Percentiles rank a stretch among this genome's conserved stretches.
Conservation (phyloP, 2,329 filamentous ascomycete species). For the Sporothrix mexicana region DNA sequence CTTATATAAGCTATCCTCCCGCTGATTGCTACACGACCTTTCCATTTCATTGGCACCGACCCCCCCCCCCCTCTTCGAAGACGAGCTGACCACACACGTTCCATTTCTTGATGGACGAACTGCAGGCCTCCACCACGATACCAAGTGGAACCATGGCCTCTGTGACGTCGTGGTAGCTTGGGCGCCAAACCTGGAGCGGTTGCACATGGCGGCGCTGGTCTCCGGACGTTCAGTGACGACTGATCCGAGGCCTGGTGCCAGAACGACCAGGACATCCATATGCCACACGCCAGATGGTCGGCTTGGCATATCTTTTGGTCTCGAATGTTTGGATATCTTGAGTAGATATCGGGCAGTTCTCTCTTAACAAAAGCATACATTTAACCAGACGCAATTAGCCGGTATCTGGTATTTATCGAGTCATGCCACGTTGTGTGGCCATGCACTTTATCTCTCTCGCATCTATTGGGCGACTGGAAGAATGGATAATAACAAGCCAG, state of each 20-base stretch:
- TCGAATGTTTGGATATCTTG: neutral
- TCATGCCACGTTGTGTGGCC: neutral
- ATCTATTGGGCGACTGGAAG: neutral
- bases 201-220: no score
- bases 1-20: no score
- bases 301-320: neutral
- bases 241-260: neutral
- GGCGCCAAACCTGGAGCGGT: no score
- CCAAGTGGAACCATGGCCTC: no score
- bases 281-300: neutral
- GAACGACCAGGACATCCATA: neutral
- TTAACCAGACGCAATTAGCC: neutral
- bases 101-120: no score
- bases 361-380: neutral
- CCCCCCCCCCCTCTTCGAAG: no score
- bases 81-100: no score
- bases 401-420: neutral
- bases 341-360: neutral
- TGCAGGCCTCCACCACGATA: no score
- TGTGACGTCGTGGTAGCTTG: no score
- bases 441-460: neutral
- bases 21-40: no score
- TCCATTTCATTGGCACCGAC: no score
- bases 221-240: no score
- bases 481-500: neutral